Evolutionary conservation across 495 filamentous ascomycete species (phyloP).

Genomic region (Rhypophila decipiens): DNA sequence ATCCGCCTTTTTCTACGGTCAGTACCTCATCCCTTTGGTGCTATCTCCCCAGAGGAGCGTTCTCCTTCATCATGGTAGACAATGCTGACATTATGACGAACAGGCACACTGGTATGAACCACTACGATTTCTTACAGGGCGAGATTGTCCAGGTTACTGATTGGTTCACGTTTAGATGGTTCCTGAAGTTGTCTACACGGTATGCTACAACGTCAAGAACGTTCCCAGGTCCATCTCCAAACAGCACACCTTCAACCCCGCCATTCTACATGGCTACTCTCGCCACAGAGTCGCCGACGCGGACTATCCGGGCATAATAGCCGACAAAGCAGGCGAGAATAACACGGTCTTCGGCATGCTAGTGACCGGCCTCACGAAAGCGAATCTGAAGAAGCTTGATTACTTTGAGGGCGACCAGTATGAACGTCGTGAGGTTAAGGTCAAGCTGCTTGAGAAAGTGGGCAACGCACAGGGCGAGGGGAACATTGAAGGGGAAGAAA

Average conservation of each 20-base stretch:
- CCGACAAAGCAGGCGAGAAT: conserved; percentile 42
- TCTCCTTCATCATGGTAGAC: too few species aligned
- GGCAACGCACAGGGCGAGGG: conserved; percentile 35
- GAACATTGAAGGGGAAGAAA: conserved; percentile 50
- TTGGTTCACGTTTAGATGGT: too few species aligned
- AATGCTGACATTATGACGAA: background rate
- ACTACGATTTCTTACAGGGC: background rate
- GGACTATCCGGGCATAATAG: conserved; percentile 83
- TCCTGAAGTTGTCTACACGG: conserved; percentile 71
- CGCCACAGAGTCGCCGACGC: conserved; percentile 51
- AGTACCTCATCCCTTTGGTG: background rate
- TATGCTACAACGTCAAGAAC: conserved; percentile 56
- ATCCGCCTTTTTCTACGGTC: background rate
- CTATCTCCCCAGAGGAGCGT: too few species aligned
- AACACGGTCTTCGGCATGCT: conserved; percentile 70
- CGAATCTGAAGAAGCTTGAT: conserved; percentile 71
- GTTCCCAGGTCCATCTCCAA: conserved; percentile 18
- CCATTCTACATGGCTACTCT: conserved; percentile 64
- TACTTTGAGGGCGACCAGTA: conserved; percentile 79
- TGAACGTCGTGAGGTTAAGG: conserved; percentile 52
- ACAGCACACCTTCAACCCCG: conserved; percentile 60
- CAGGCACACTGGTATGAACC: background rate
- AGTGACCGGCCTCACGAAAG: conserved; percentile 71
- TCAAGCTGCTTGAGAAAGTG: conserved; percentile 38
- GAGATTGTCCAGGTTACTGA: background rate